phyloP scores from a whole-genome alignment of 2,329 filamentous ascomycete genomes.

The Parascedosporium putredinis region DNA sequence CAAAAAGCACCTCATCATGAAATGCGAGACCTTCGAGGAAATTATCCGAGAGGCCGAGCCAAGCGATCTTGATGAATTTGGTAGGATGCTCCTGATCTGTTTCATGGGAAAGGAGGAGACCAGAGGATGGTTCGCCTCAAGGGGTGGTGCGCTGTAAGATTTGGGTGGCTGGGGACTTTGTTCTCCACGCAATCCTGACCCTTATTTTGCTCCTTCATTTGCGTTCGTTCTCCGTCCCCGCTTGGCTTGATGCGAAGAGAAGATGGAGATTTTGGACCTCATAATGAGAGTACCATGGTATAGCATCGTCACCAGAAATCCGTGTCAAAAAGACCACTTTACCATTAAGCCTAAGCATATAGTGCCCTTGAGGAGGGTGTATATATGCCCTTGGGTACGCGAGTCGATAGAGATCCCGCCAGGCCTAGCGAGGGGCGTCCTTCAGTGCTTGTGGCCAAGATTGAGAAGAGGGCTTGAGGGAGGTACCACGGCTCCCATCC shows the following conservation, averaged over 20 bases:
- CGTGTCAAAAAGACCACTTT: background rate
- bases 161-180: background rate
- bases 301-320: too few species aligned
- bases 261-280: too few species aligned
- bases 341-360: conserved; percentile 1
- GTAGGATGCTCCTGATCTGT: conserved; percentile 17
- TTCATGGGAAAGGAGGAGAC: conserved; percentile 10
- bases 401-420: too few species aligned
- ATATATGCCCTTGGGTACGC: background rate
- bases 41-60: conserved; percentile 25
- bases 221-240: too few species aligned
- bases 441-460: too few species aligned
- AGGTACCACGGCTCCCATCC: too few species aligned
- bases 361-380: too few species aligned
- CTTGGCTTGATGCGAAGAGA: too few species aligned
- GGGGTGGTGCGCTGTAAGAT: conserved; percentile 3
- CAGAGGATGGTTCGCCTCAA: conserved; percentile 10
- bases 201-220: background rate
- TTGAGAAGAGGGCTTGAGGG: too few species aligned
- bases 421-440: too few species aligned
- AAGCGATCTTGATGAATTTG: conserved; percentile 33
- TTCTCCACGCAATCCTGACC: background rate
- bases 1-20: conserved; percentile 25
- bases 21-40: conserved; percentile 17
- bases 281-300: too few species aligned